Evolutionary conservation across 768 basidiomycete species (phyloP).

Genomic region (Lactifluus piperatus): DNA sequence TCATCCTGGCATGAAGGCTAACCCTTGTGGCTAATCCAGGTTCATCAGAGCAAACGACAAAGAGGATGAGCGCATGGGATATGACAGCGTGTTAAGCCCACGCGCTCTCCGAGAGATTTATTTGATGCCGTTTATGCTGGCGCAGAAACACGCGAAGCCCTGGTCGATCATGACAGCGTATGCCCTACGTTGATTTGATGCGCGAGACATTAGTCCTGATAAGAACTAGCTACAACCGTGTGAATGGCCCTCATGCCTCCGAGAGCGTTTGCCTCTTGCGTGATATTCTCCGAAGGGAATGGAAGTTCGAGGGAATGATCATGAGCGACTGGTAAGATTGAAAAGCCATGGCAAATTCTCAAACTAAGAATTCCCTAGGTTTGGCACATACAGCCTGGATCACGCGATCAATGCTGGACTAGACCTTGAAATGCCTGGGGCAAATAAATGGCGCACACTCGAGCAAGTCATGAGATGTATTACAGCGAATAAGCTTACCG

Average conservation of each 20-base stretch:
- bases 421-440: slow-evolving; percentile 49
- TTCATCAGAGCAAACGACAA: slow-evolving; percentile 65
- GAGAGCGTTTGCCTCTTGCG: slow-evolving; percentile 54
- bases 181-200: slow-evolving; percentile 23
- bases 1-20: not conserved
- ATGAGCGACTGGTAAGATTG: slow-evolving; percentile 72
- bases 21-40: not conserved
- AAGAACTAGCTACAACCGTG: slow-evolving; percentile 50
- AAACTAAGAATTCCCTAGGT: slow-evolving; percentile 34
- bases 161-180: slow-evolving; percentile 55
- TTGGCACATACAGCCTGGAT: slow-evolving; percentile 46
- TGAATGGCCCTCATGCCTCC: slow-evolving; percentile 66
- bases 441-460: slow-evolving; percentile 67
- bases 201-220: not conserved
- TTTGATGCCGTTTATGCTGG: slow-evolving; percentile 54
- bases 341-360: not conserved
- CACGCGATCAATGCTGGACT: slow-evolving; percentile 24
- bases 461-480: slow-evolving; percentile 56
- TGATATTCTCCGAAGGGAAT: slow-evolving; percentile 43
- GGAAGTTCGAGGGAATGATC: slow-evolving; percentile 62
- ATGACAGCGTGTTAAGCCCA: slow-evolving; percentile 41
- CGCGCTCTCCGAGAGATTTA: slow-evolving; percentile 52
- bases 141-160: slow-evolving; percentile 42
- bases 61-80: slow-evolving; percentile 65
- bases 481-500: slow-evolving; percentile 51